Evolutionary conservation across 257 asterid species (phyloP).

Genomic region (Nicotiana paniculata): DNA sequence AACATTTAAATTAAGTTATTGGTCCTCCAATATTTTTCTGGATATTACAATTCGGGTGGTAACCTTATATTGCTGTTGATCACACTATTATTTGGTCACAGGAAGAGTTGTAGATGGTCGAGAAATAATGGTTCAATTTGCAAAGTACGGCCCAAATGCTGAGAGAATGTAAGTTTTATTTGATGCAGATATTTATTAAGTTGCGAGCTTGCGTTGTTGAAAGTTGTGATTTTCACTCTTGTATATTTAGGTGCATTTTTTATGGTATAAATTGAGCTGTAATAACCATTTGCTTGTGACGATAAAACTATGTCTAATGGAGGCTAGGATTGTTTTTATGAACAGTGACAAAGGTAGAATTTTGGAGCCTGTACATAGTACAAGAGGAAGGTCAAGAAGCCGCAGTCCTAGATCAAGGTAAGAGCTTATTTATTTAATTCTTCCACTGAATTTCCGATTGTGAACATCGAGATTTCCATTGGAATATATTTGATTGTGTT

Average conservation of each 20-base stretch:
- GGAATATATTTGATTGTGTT: neutral
- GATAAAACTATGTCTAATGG: neutral
- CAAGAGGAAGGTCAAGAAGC: constrained; percentile 76
- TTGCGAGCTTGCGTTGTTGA: neutral
- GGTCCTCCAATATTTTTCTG: neutral
- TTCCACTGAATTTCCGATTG: neutral
- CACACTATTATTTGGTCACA: constrained; percentile 17
- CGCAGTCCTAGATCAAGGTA: constrained; percentile 93
- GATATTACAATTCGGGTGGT: neutral
- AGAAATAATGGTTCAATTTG: constrained; percentile 97
- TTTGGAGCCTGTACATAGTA: constrained; percentile 57
- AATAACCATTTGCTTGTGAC: neutral
- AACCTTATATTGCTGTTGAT: neutral
- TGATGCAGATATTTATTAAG: neutral
- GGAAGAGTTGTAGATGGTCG: constrained; percentile 95
- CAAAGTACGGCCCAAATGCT: constrained; percentile 96
- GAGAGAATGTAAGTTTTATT: constrained; percentile 63
- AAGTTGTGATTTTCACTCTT: neutral
- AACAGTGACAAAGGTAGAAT: constrained; percentile 76
- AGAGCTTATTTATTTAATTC: neutral
- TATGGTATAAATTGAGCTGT: neutral
- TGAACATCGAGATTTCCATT: neutral
- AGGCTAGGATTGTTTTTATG: neutral
- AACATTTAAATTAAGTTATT: neutral
- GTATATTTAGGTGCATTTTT: neutral